Percentiles rank a stretch among this genome's conserved stretches.
Evolutionary conservation across 1,284 basidiomycete genomes (phyloP).

Genomic region (Schizopora paradoxa): DNA sequence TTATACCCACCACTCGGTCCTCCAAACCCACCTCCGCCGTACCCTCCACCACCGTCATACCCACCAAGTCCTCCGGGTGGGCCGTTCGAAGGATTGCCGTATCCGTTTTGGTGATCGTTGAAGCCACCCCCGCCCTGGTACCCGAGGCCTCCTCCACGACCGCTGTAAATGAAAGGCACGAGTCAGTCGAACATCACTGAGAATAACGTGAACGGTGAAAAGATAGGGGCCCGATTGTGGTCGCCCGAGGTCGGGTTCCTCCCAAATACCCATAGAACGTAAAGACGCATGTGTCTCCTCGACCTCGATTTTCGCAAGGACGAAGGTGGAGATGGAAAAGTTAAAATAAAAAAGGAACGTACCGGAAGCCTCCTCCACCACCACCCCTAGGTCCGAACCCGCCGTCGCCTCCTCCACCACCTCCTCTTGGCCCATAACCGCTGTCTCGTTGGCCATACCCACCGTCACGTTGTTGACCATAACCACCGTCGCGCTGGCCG

Average conservation of each 20-base stretch:
- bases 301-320: background rate
- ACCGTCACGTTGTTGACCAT: conserved; percentile 22
- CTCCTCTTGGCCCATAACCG: conserved; percentile 8
- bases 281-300: background rate
- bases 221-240: too few relatives aligned
- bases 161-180: conserved; percentile 36
- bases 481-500: conserved; percentile 21
- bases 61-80: conserved; percentile 46
- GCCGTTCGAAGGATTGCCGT: conserved; percentile 42
- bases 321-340: background rate
- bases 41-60: conserved; percentile 33
- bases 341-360: background rate
- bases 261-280: background rate
- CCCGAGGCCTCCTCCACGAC: conserved; percentile 69
- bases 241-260: background rate
- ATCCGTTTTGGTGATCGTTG: conserved; percentile 51
- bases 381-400: conserved; percentile 13
- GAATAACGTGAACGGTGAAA: conserved; percentile 25
- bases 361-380: conserved; percentile 4
- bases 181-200: conserved; percentile 25
- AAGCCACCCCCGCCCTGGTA: conserved; percentile 63
- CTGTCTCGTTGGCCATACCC: conserved; percentile 26
- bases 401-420: conserved; percentile 8
- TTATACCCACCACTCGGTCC: conserved; percentile 47
- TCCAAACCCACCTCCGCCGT: conserved; percentile 24